Base-by-base conservation (phyloP, 2,329 filamentous ascomycete genomes). In the Pseudogymnoascus sp. region DNA sequence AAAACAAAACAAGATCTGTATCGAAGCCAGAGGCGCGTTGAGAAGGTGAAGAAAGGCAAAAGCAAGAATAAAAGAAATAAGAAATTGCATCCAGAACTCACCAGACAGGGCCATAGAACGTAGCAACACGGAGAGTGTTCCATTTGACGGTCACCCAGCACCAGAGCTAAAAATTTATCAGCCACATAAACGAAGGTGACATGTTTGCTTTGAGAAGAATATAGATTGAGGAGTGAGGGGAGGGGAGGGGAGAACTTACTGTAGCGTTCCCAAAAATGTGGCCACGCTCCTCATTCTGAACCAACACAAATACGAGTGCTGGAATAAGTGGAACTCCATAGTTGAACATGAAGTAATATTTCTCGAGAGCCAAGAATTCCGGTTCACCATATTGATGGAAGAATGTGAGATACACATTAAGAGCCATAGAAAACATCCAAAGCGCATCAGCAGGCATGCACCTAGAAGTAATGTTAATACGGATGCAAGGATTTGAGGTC, bases 391-490 rank as follows among this genome's bases (percentile, higher is more conserved):
- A 34, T 3, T 34, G 31, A 34, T 34, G 5, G 31, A 34, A 92
- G 71, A 95, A 92, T 0, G 90, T 92, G 13, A 93, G 77, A 73
- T 90, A 91, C 62, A 95, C 90, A 73, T 95, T 96, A 68, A 87
- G 80, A 1, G 90, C 89, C 90, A 96, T 95, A 62, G 88, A 85
- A 65, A 93, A 79, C 0, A 88, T 90, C 90, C 88, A 93, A 48
- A 89, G 80, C 0, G 88, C 85, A 77, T 92, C 89, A 5, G 89
- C 88, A 1, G 87, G 87, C 81, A 90, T 85, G 73, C 92, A 92
- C 86, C 88, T 92, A 70, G 10, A 51, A 36, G 2, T 37, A 39
- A 63, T 43, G 41, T 62, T 28, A 62, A 21, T 43, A 25, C 25
- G 10, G 64, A 43, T 19, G 7, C 57, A 21, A 11, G 6, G 19